Percentiles rank a stretch among this genome's conserved stretches.
phyloP scores from a whole-genome alignment of 2,329 filamentous ascomycete species.

The Apiospora arundinis region DNA sequence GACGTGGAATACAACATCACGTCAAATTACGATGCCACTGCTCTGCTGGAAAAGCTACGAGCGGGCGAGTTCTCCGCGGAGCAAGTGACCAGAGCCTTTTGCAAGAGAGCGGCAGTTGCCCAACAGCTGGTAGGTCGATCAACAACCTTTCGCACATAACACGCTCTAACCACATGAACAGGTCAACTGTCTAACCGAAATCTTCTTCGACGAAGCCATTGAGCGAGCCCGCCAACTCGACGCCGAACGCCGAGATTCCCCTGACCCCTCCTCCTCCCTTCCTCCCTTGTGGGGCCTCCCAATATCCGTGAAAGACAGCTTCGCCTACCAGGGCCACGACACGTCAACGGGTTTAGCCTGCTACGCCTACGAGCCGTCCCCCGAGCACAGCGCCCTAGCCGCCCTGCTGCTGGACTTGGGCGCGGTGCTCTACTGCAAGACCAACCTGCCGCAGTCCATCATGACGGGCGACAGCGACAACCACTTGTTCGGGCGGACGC shows the following conservation, averaged over 20 bases:
- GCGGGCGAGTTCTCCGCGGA: background rate
- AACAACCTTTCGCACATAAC: accelerated
- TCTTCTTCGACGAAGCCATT: constrained; percentile 35
- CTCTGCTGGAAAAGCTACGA: background rate
- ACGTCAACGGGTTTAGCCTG: constrained; percentile 55
- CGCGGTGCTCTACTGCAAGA: constrained; percentile 59
- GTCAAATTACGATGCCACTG: background rate
- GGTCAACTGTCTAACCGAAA: constrained; percentile 33
- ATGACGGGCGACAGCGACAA: constrained; percentile 58
- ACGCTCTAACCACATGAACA: background rate
- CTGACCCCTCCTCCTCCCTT: constrained; percentile 16
- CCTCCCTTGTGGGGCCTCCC: constrained; percentile 36
- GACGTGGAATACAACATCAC: background rate
- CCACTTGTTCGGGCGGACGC: constrained; percentile 56
- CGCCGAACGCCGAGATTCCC: constrained; percentile 1
- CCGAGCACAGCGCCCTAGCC: constrained; percentile 56
- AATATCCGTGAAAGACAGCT: constrained; percentile 62
- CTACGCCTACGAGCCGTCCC: constrained; percentile 59
- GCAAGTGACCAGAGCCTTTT: background rate
- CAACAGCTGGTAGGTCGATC: background rate
- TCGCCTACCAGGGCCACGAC: constrained; percentile 60
- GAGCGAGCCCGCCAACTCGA: constrained; percentile 34
- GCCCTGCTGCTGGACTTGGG: constrained; percentile 55
- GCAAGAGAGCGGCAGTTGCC: constrained; percentile 1
- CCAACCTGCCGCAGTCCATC: constrained; percentile 45